Base-by-base conservation (phyloP, 371 early-diverging fungal genomes). In the Basidiobolus meristosporus region DNA sequence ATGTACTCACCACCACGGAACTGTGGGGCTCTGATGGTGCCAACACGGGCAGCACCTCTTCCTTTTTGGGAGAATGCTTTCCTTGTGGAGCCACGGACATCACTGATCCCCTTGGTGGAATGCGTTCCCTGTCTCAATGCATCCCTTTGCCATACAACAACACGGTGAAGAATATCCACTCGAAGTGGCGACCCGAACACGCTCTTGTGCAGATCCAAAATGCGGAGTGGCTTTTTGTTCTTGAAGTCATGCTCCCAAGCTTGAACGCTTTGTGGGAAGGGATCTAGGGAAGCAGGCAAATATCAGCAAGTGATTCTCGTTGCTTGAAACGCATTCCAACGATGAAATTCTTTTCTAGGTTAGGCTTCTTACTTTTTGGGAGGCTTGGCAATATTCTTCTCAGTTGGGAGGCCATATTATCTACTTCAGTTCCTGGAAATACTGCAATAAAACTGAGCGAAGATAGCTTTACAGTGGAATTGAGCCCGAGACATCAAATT, bases 41-140 rank as follows among this genome's bases (percentile, higher is more conserved):
- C 90, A 15, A 83, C 77, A 50, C 95, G 70, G 11, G 95, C 91
- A 48, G 63, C 70, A 57, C 95, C 95, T 31, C 88, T 66, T 4
- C 93, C 93, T 61, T 95, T 95, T 58, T 95, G 95, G 18, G 82
- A 82, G 23, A 73, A 68, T 7, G 57, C 57, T 58, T 85, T 95
- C 44, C 68, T 59, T 31, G 80, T 69, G 3, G 80, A 68, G 17
- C 91, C 93, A 19, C 82, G 60, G 22, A 91, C 90, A 47, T 90
- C 85, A 30, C 78, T 67, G 39, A 83, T 68, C 12, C 68, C 63
- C 52, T 86, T 86, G 19, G 86, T 70, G 20, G 73, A 71, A 39
- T 75, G 76, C 7, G 92, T 92, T 31, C 91, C 92, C 53, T 82
- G 84, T 43, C 84, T 69, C 63, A 77, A 54, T 20, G 63, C 65